Percentiles rank a stretch among this genome's conserved stretches.
phyloP scores from a whole-genome alignment of 225 moss, liverwort and hornwort species.

The Polytrichum formosum region DNA sequence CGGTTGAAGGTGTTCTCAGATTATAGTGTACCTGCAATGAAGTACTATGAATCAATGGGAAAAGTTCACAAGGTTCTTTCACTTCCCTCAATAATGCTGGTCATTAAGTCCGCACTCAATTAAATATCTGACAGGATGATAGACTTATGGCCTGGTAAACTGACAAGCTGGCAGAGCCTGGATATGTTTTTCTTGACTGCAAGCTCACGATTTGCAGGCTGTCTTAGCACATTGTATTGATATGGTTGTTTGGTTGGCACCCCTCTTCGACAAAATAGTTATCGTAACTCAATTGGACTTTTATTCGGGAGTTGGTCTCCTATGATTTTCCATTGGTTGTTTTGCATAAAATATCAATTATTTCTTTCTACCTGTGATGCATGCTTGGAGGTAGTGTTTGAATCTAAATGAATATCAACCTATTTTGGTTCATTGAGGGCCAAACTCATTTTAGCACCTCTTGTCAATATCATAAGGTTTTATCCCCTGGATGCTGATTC shows the following conservation, averaged over 20 bases:
- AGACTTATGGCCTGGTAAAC: neutral
- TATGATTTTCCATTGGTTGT: too few relatives aligned
- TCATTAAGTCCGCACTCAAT: conserved; percentile 8
- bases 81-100: conserved; percentile 5
- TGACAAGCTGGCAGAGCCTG: neutral
- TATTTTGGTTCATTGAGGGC: too few relatives aligned
- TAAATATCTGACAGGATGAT: neutral
- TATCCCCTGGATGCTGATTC: neutral
- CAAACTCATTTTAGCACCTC: too few relatives aligned
- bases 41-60: conserved; percentile 83
- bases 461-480: neutral
- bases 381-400: too few relatives aligned
- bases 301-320: too few relatives aligned
- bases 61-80: conserved; percentile 78
- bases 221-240: neutral
- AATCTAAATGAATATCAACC: too few relatives aligned
- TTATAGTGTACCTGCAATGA: conserved; percentile 89
- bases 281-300: too few relatives aligned
- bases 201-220: neutral
- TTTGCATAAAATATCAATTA: too few relatives aligned
- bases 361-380: too few relatives aligned
- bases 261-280: too few relatives aligned
- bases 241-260: too few relatives aligned
- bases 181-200: neutral
- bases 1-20: conserved; percentile 88